Percentiles rank a stretch among this genome's conserved stretches.
Conservation (phyloP, 2,329 filamentous ascomycete species). For the Akanthomyces uredinophilus region DNA sequence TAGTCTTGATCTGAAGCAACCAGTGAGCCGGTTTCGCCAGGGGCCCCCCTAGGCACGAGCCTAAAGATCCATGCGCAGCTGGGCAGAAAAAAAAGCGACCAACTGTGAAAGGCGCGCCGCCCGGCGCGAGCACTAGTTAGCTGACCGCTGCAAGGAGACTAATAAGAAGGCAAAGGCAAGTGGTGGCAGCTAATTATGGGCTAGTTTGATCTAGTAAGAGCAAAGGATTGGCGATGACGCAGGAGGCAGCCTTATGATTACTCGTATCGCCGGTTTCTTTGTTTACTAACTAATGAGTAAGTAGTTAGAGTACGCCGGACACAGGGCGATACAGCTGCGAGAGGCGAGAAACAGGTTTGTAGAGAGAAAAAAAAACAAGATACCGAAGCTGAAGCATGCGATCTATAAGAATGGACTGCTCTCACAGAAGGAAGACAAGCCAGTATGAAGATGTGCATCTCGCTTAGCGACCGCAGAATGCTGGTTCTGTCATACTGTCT, state of each 20-base stretch:
- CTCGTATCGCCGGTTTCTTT: not conserved
- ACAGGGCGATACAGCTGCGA: too few relatives aligned
- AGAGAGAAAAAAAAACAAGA: too few relatives aligned
- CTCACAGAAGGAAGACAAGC: not conserved
- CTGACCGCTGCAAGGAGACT: not conserved
- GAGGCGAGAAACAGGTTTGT: too few relatives aligned
- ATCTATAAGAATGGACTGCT: too few relatives aligned
- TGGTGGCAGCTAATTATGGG: not conserved
- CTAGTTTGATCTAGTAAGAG: not conserved
- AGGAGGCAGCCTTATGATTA: not conserved
- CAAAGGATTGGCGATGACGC: not conserved
- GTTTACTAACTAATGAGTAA: too few relatives aligned
- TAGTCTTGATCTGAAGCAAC: slow-evolving; percentile 2
- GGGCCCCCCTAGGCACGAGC: not conserved
- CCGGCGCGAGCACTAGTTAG: not conserved
- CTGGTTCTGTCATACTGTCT: not conserved
- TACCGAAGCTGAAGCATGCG: too few relatives aligned
- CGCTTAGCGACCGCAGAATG: not conserved
- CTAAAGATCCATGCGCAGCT: not conserved
- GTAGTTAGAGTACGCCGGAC: too few relatives aligned
- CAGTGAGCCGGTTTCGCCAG: not conserved
- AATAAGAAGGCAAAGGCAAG: too few relatives aligned
- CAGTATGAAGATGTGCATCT: not conserved
- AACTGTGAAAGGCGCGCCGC: not conserved
- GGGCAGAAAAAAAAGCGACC: not conserved